Conservation (phyloP, 768 basidiomycete species). For the Hortiboletus campestris region DNA sequence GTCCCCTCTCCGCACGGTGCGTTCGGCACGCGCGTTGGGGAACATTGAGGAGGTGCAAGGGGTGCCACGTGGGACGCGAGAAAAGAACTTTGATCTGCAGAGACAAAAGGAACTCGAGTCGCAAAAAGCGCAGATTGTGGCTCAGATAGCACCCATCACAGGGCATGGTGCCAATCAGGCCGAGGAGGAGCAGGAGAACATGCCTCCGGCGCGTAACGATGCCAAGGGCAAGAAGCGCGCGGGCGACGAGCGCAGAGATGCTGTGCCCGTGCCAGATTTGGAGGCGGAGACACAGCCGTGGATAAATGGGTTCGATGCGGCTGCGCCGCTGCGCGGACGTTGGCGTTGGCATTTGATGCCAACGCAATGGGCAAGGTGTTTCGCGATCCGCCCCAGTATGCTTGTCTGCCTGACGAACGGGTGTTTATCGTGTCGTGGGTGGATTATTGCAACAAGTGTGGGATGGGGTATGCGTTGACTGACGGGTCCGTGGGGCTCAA, state of each 20-base stretch:
- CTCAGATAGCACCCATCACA: slow-evolving; percentile 75
- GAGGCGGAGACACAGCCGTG: slow-evolving; percentile 30
- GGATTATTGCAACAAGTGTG: slow-evolving; percentile 98
- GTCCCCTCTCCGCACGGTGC: slow-evolving; percentile 50
- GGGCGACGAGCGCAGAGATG: slow-evolving; percentile 23
- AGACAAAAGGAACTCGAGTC: slow-evolving; percentile 76
- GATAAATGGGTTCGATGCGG: slow-evolving; percentile 66
- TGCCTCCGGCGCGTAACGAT: slow-evolving; percentile 30
- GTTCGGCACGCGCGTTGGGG: slow-evolving; percentile 40
- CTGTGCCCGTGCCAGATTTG: slow-evolving; percentile 2
- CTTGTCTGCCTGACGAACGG: slow-evolving; percentile 56
- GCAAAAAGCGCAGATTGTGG: slow-evolving; percentile 91
- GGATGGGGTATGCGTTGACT: slow-evolving; percentile 98
- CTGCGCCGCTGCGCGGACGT: slow-evolving; percentile 53
- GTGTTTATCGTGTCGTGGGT: slow-evolving; percentile 99
- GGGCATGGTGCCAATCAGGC: slow-evolving; percentile 28
- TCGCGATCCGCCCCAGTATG: slow-evolving; percentile 58
- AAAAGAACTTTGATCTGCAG: slow-evolving; percentile 41
- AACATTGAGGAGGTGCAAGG: slow-evolving; percentile 46
- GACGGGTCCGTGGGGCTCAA: slow-evolving; percentile 95
- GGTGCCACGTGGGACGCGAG: slow-evolving; percentile 38
- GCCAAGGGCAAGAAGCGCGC: slow-evolving; percentile 26
- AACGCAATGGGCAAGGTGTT: slow-evolving; percentile 62
- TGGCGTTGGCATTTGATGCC: slow-evolving; percentile 66
- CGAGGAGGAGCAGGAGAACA: slow-evolving; percentile 37